Base-by-base conservation (phyloP, 2,329 filamentous ascomycete genomes). In the Claviceps sp. region DNA sequence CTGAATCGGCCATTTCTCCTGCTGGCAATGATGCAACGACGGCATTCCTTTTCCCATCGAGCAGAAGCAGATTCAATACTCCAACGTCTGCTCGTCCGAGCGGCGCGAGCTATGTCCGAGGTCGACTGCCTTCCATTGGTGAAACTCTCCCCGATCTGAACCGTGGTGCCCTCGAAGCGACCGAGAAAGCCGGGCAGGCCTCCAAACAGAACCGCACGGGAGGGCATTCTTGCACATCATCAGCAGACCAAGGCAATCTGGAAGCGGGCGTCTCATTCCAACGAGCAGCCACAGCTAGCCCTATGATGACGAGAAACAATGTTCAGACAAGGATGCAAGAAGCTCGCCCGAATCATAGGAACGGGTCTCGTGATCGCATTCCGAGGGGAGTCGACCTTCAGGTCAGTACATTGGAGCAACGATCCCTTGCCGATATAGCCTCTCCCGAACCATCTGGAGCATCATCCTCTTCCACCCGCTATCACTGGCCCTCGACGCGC, bases 291-390 rank as follows among this genome's bases (percentile, higher is more conserved):
- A 86, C 85, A 13, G 80, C 82, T 4, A 83, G 78, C 53, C 79
- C 82, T 0, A 80, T 83, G 69, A 79, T 85, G 68, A 79, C 84
- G 68, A 77, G 77, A 68, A 73, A 75, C 52, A 71, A 78, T 52
- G 60, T 79, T 76, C 22, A 84, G 79, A 48, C 78, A 78, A 51
- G 82, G 47, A 80, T 84, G 67, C 61, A 69, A 34, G 77, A 83
- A 50, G 71, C 80, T 45, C 74, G 75, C 6, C 71, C 77, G 20
- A 71, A 72, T 43, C 78, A 75, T 34, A 77, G 84, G 29, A 86
- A 85, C 56, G 82, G 83, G 13, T 88, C 88, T 7, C 80, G 85
- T 16, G 85, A 85, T 59, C 80, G 88, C 22, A 95, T 91, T 55
- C 88, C 88, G 2, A 77, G 82, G 50, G 86, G 85, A 0, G 63